Evolutionary conservation across 1,284 basidiomycete species (phyloP), one percentile per base, ranked within the genome.

Genomic region (Cystobasidiaceae sp.): DNA sequence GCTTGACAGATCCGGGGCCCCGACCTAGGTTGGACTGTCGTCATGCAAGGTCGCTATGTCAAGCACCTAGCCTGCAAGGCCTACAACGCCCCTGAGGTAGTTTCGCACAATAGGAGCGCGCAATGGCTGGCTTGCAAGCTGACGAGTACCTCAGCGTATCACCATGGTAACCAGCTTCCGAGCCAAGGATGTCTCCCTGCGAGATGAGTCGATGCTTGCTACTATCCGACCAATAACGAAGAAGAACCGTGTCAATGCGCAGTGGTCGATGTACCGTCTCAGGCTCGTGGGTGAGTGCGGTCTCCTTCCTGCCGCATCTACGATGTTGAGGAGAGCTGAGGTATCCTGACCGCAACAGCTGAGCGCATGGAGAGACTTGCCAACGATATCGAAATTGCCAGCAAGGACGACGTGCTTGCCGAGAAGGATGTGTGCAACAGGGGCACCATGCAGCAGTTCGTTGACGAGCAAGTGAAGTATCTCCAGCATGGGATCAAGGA

Each of bases 141-240:
- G n/a, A 19, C 8, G 46, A 19, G 15, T 21, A 9, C 23, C n/a
- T 9, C 2, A 60, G 55, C 66, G 72, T 23, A 72, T 73, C 63
- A 74, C 73, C 19, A 69, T 69, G 71, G 73, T 74, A 8, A 74
- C 73, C n/a, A 69, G 67, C 19, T 73, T 72, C 66, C 68, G 73
- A 15, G 71, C 71, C 2, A 64, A 66, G 23, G 67, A 72, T 37
- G 64, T 71, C 3, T 56, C 66, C 39, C 25, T 68, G 15, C 37
- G 54, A 19, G 73, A 74, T 49, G 69, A 68, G 15, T 70, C 71
- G 0, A 66, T 70, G 15, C 52, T 74, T n/a, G 49, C 28, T 19
- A 74, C 69, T 3, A 74, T 74, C 55, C 62, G 67, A 41, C 67
- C 68, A 8, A 58, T 66, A 43, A 62, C 68, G 11, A 70, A 70